Conservation (phyloP, 805 yeast genomes). For the Kuraishia cidri region DNA sequence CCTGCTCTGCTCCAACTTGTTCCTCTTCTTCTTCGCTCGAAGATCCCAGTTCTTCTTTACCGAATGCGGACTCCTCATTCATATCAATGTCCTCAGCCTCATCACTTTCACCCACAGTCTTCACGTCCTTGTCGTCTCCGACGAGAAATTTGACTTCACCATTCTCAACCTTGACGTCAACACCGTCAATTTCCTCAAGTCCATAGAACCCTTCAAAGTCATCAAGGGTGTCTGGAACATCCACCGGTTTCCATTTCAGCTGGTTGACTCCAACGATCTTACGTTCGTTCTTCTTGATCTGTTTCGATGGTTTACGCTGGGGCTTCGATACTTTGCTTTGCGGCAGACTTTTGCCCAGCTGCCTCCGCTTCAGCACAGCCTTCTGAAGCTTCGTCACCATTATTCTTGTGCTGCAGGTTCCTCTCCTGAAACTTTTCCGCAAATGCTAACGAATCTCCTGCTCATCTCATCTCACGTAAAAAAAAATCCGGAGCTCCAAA, state of each 20-base stretch:
- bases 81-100: conserved; percentile 10
- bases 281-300: not conserved
- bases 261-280: conserved; percentile 36
- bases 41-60: conserved; percentile 12
- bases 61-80: no score
- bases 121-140: conserved; percentile 18
- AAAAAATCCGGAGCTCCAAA: no score
- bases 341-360: no score
- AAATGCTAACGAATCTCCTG: no score
- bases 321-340: no score
- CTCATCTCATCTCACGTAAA: no score
- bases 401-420: no score
- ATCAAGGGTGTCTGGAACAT: conserved; percentile 73
- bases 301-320: no score
- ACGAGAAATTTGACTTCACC: conserved; percentile 59
- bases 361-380: no score
- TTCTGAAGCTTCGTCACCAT: no score
- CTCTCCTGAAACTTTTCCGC: no score
- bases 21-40: conserved; percentile 6
- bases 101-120: conserved; percentile 15
- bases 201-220: conserved; percentile 92
- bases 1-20: conserved; percentile 4
- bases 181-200: conserved; percentile 90
- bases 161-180: conserved; percentile 64
- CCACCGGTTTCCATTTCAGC: conserved; percentile 74